These are phyloP conservation scores for Trichosporon asahii DNA, from an alignment of 1,284 basidiomycete genomes.

Conservation along the genomic window DNA sequence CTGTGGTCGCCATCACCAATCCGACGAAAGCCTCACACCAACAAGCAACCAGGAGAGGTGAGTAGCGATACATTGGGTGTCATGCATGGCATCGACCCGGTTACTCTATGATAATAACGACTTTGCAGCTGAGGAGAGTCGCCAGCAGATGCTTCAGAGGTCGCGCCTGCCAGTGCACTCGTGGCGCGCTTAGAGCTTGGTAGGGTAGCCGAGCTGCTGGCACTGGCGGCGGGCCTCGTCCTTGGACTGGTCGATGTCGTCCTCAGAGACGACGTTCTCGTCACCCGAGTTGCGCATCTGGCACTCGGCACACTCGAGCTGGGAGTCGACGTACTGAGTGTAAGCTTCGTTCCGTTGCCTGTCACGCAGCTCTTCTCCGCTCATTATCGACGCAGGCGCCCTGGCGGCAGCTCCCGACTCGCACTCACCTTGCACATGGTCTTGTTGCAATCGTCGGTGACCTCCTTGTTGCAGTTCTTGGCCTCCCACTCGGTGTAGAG, in stretches of 20 bases:
- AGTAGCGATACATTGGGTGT: not conserved
- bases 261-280: not conserved
- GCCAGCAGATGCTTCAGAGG: too few species aligned
- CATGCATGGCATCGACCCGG: not conserved
- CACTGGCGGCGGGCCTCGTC: not conserved
- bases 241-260: not conserved
- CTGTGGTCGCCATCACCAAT: too few species aligned
- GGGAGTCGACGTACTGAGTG: not conserved
- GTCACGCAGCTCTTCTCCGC: too few species aligned
- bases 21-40: too few species aligned
- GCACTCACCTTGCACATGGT: not conserved
- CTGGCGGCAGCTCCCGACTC: too few species aligned
- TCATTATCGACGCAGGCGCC: too few species aligned
- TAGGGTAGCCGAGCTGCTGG: not conserved
- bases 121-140: too few species aligned
- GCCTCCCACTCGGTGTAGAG: not conserved
- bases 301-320: not conserved
- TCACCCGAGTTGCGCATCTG: not conserved
- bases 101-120: not conserved
- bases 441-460: slow-evolving; percentile 3
- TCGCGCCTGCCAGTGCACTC: not conserved
- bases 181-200: not conserved
- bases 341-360: too few species aligned
- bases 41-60: too few species aligned
- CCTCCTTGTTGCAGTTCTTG: not conserved